Evolutionary conservation across 2,329 filamentous ascomycete genomes (phyloP), one percentile per base, ranked within the genome.

Genomic region (Phialophora expanda): DNA sequence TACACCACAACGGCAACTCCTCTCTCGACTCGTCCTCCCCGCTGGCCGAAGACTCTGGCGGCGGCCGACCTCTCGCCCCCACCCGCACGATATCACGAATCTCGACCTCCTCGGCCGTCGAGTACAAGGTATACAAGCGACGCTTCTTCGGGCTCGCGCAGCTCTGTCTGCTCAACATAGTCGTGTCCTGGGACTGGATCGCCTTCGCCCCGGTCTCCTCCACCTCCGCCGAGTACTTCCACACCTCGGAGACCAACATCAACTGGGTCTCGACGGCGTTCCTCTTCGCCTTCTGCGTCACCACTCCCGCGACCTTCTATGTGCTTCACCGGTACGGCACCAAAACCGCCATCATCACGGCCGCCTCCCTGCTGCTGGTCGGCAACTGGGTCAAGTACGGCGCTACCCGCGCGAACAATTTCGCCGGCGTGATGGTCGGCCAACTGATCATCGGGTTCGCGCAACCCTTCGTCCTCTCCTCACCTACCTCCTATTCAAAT

Each of bases 121-220:
- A 65, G 62, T 86, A 83, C 73, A 82, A 78, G 69, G 85, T 90
- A 24, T 98, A 98, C 76, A 94, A 90, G 79, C 86, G 92, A 74
- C 86, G 95, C 53, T 99, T 92, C 88, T 91, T 97, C 76, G 95
- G 95, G 0, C 82, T 99, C 59, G 80, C 86, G 24, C 91, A 97
- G 78, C 80, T 98, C 75, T 90, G 93, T 6, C 79, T 98, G 73
- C 82, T 98, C 79, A 99, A 98, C 76, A 89, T 97, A 63, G 87
- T 98, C 67, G 90, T 97, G 50, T 96, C 91, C 74, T 98, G 94
- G 94, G 92, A 96, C 86, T 98, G 94, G 94, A 86, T 98, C 72
- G 95, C 93, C 6, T 97, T 93, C 78, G 90, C 93, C 1, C 90
- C 94, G 48, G 89, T 97, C 34, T 92, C 92, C 1, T 86, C 86